These are phyloP conservation scores for Tripterygium wilfordii DNA, from an alignment of 177 flowering plant genomes.

Conservation along the genomic window DNA sequence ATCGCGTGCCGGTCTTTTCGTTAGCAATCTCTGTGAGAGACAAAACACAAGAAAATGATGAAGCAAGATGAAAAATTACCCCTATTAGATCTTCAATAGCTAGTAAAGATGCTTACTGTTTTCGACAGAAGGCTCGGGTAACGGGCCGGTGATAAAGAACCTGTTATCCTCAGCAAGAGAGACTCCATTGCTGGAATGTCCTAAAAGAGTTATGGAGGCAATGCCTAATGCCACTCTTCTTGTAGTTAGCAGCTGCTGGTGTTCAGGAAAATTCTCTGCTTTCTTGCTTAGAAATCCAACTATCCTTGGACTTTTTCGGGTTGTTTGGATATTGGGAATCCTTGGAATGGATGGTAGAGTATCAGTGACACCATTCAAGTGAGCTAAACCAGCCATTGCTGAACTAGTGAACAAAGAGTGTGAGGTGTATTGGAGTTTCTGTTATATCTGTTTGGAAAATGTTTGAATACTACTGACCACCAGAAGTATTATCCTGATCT, in stretches of 20 bases:
- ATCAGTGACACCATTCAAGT: constrained; percentile 38
- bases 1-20: constrained; percentile 79
- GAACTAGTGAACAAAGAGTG: no score
- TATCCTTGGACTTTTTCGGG: constrained; percentile 13
- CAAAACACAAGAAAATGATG: no score
- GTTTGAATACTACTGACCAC: constrained; percentile 27
- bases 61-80: no score
- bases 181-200: constrained; percentile 15
- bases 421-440: constrained; percentile 3
- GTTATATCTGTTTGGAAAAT: constrained; percentile 12
- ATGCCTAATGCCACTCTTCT: constrained; percentile 61
- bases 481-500: constrained; percentile 27
- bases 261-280: constrained; percentile 28
- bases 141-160: constrained; percentile 42
- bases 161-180: constrained; percentile 66
- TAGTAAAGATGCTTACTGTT: constrained; percentile 55
- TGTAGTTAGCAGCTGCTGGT: constrained; percentile 20
- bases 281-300: constrained; percentile 22
- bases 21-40: constrained; percentile 74
- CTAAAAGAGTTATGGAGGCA: constrained; percentile 39
- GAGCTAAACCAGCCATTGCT: constrained; percentile 49
- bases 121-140: constrained; percentile 45
- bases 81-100: no score
- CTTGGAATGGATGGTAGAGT: constrained; percentile 29
- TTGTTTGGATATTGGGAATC: constrained; percentile 11